phyloP scores from a whole-genome alignment of 495 filamentous ascomycete genomes.

The Cercophora sp. region DNA sequence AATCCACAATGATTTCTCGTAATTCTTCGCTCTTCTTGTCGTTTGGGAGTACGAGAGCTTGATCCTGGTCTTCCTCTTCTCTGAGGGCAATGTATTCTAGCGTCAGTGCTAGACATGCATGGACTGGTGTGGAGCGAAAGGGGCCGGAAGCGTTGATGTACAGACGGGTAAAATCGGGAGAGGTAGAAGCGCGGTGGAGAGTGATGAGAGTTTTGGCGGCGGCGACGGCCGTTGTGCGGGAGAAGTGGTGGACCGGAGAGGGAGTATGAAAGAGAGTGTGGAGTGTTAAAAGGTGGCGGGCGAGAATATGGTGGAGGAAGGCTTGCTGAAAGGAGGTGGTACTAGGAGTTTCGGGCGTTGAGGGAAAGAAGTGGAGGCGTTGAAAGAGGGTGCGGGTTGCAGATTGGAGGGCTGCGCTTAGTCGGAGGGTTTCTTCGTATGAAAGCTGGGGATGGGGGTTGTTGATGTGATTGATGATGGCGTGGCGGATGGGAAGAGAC shows the following conservation, averaged over 20 bases:
- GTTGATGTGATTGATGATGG: constrained; percentile 23
- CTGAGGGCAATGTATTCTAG: constrained; percentile 1
- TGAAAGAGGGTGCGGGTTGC: constrained; percentile 13
- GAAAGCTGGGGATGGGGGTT: constrained; percentile 12
- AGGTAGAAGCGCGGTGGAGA: background rate
- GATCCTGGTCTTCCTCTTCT: background rate
- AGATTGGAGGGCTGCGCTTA: constrained; percentile 21
- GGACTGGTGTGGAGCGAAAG: background rate
- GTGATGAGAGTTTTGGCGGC: constrained; percentile 17
- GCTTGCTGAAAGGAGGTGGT: background rate
- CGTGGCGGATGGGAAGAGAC: constrained; percentile 45
- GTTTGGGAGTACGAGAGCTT: background rate
- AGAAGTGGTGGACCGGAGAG: constrained; percentile 34
- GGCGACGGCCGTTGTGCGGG: constrained; percentile 31
- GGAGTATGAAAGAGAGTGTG: background rate
- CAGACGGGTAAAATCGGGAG: constrained; percentile 3
- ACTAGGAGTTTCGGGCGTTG: constrained; percentile 6
- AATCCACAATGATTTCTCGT: background rate
- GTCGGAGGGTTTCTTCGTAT: constrained; percentile 26
- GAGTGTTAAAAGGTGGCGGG: background rate
- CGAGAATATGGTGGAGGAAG: background rate
- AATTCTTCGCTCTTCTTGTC: background rate
- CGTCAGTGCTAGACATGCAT: background rate
- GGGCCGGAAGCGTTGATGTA: constrained; percentile 1
- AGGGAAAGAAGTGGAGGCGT: constrained; percentile 14